A percentile compares a stretch with the other conserved stretches of the same genome.
Conservation (phyloP, 345 rosid genomes). For the Luvunga scandens region DNA sequence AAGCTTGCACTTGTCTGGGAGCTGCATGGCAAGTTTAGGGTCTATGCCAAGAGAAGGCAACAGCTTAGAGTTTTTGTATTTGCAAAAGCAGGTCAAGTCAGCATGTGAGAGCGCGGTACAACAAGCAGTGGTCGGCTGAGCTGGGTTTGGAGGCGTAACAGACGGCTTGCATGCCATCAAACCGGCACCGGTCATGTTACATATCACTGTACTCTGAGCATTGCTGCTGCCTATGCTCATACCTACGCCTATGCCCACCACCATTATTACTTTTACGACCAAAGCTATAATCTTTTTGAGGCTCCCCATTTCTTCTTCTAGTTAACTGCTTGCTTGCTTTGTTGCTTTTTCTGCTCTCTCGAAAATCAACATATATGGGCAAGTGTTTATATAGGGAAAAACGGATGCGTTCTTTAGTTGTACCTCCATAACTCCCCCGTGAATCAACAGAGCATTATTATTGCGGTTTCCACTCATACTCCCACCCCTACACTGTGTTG, state of each 20-base stretch:
- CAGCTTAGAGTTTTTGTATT: constrained; percentile 42
- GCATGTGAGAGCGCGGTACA: constrained; percentile 48
- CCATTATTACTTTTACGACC: neutral
- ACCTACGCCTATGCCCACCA: neutral
- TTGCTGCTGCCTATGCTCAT: neutral
- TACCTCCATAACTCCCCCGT: neutral
- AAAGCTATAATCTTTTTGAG: neutral
- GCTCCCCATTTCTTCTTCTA: constrained; percentile 12
- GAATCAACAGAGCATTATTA: neutral
- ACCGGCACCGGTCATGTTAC: constrained; percentile 34
- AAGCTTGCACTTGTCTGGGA: constrained; percentile 48
- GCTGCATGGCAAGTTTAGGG: constrained; percentile 57
- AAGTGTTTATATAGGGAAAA: neutral
- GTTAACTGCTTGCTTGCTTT: neutral
- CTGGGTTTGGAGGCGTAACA: constrained; percentile 44
- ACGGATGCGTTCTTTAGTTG: neutral
- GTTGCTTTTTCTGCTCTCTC: neutral
- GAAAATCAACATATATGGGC: neutral
- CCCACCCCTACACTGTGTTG: neutral
- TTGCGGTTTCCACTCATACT: neutral
- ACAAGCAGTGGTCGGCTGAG: constrained; percentile 35
- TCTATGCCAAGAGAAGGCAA: constrained; percentile 55
- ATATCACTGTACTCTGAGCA: constrained; percentile 38
- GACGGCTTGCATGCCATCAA: constrained; percentile 47
- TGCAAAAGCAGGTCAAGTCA: constrained; percentile 47